Evolutionary conservation across 2,329 filamentous ascomycete genomes (phyloP), one percentile per base, ranked within the genome.

Genomic region (Orbilia blumenaviensis): DNA sequence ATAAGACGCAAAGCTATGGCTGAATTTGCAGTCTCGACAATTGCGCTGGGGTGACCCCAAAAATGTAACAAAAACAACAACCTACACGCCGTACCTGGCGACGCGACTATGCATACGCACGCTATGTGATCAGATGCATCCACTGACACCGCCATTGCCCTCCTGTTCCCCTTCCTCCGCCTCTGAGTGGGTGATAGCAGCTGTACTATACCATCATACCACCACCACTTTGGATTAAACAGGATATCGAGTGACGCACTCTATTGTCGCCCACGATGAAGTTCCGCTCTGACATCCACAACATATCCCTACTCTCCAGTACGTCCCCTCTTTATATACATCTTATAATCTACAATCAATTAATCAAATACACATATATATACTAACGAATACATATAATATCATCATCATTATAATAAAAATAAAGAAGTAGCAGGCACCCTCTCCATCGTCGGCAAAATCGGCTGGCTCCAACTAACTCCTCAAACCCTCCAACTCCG

Each of bases 401-500:
- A n/a, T n/a, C n/a, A n/a, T n/a, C n/a, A n/a, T n/a, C n/a, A n/a
- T n/a, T n/a, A n/a, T n/a, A n/a, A n/a, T n/a, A n/a, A n/a, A n/a
- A 16, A 23, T 18, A 14, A 78, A 90, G 89, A 90, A 81, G 86
- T 91, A 78, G 88, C 88, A 1, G 87, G 88, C 9, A 89, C 89
- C 12, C 85, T 91, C 77, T 88, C 86, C 69, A 88, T 89, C 1
- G 84, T 91, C 32, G 82, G 82, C 10, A 83, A 83, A 66, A 78
- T 83, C 63, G 82, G 82, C 60, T 97, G 94, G 93, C 87, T 97
- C 78, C 91, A 93, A 79, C 88, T 99, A 34, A 92, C 94, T 84
- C 89, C 96, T 84, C 90, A 94, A 73, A 90, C 90, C 66, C 90
- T 94, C 68, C 93, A 94, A 80, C 97, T 99, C 84, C 98, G 95